These are phyloP conservation scores for Lasiodiplodia gonubiensis DNA, from an alignment of 2,329 filamentous ascomycete genomes.

Conservation along the genomic window DNA sequence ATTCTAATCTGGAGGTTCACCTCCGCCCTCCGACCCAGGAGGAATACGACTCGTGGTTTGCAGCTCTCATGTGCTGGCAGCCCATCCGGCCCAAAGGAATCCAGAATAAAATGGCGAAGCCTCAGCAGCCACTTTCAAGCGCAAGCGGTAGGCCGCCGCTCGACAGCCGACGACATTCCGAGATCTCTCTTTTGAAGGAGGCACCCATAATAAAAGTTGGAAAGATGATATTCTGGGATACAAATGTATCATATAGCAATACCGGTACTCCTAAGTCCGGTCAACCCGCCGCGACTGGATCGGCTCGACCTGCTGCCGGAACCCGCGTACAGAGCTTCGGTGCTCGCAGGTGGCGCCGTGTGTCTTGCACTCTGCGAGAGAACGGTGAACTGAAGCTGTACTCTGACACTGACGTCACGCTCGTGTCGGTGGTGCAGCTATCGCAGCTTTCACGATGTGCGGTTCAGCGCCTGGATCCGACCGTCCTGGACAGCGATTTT, in stretches of 20 bases:
- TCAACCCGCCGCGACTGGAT: conserved; percentile 29
- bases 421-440: conserved; percentile 83
- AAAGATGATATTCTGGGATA: conserved; percentile 80
- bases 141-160: conserved; percentile 43
- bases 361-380: conserved; percentile 92
- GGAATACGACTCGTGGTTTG: conserved; percentile 80
- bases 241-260: conserved; percentile 58
- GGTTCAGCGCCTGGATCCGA: conserved; percentile 86
- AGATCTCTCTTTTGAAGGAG: conserved; percentile 66
- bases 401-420: conserved; percentile 79
- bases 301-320: conserved; percentile 36
- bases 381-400: conserved; percentile 93
- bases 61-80: conserved; percentile 81
- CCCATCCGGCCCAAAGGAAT: conserved; percentile 68
- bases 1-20: conserved; percentile 65
- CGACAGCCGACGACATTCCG: conserved; percentile 55
- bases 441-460: conserved; percentile 88
- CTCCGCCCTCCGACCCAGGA: conserved; percentile 68
- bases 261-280: conserved; percentile 35
- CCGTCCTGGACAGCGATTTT: conserved; percentile 89
- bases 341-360: conserved; percentile 77
- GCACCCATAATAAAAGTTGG: conserved; percentile 88
- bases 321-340: conserved; percentile 63
- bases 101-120: conserved; percentile 59
- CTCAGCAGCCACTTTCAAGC: conserved; percentile 46